These are phyloP conservation scores for Zymoseptoria brevis DNA, from an alignment of 2,329 filamentous ascomycete genomes.

Conservation along the genomic window DNA sequence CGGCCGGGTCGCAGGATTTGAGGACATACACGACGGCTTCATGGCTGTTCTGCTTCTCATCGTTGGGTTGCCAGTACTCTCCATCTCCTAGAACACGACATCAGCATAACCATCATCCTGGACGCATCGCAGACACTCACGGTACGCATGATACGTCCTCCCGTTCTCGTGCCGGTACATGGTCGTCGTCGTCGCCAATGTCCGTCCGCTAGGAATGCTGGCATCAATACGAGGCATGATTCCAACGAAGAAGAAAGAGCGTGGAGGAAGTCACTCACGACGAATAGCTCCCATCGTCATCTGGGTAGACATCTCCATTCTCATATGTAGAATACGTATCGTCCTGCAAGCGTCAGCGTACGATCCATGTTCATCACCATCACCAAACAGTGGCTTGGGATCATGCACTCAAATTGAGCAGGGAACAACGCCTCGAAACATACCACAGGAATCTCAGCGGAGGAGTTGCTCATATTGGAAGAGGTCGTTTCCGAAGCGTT, in stretches of 20 bases:
- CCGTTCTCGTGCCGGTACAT: slow-evolving; percentile 33
- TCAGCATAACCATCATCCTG: slow-evolving; percentile 1
- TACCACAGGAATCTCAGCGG: slow-evolving; percentile 17
- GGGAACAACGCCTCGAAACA: slow-evolving; percentile 8
- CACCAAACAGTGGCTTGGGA: neutral
- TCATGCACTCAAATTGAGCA: neutral
- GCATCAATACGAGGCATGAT: neutral
- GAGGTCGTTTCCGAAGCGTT: neutral
- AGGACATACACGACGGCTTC: slow-evolving; percentile 22
- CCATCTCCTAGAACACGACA: slow-evolving; percentile 19
- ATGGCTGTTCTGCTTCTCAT: slow-evolving; percentile 24
- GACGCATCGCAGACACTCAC: slow-evolving; percentile 12
- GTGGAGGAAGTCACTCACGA: slow-evolving; percentile 10
- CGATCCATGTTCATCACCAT: neutral
- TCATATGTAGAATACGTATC: slow-evolving; percentile 14
- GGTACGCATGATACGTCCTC: slow-evolving; percentile 30
- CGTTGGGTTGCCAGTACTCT: slow-evolving; percentile 33
- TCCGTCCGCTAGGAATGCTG: slow-evolving; percentile 23
- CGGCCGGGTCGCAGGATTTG: neutral
- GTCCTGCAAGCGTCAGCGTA: slow-evolving; percentile 7
- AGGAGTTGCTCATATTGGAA: neutral
- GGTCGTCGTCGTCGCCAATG: slow-evolving; percentile 33
- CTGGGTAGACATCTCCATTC: slow-evolving; percentile 2
- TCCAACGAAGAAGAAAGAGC: neutral
- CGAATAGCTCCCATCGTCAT: slow-evolving; percentile 13